Evolutionary conservation across 1,139 yeast species (phyloP).

Genomic region (Saccharomycopsis hybrid): DNA sequence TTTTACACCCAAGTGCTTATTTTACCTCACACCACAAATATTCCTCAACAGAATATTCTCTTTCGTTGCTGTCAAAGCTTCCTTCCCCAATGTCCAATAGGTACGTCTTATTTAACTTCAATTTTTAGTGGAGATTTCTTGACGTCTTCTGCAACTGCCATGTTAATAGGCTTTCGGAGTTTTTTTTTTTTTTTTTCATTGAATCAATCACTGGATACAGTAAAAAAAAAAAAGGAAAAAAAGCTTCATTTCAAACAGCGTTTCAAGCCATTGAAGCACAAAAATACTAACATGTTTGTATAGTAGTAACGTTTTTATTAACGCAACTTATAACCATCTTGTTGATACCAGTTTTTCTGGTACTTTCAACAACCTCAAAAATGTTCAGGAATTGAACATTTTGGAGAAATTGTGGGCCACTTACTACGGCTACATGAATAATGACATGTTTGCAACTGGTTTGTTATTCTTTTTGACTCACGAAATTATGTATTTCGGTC

Average conservation of each 20-base stretch:
- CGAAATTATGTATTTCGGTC: slow-evolving; percentile 76
- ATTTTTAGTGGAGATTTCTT: neutral
- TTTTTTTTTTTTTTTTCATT: neutral
- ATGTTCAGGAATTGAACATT: slow-evolving; percentile 36
- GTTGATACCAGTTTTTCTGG: slow-evolving; percentile 27
- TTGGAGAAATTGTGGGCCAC: slow-evolving; percentile 71
- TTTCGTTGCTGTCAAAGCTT: neutral
- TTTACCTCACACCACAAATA: neutral
- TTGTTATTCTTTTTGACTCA: slow-evolving; percentile 65
- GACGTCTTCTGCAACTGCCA: neutral
- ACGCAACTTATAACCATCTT: slow-evolving; percentile 14
- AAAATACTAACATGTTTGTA: neutral
- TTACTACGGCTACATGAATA: slow-evolving; percentile 67
- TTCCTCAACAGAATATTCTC: slow-evolving; percentile 13
- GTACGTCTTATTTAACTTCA: neutral
- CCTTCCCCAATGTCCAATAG: too few species aligned
- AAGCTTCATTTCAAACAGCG: neutral
- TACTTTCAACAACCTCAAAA: slow-evolving; percentile 32
- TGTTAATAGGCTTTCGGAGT: slow-evolving; percentile 2
- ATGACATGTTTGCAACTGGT: slow-evolving; percentile 81
- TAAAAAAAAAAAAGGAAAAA: neutral
- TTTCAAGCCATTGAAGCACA: too few species aligned
- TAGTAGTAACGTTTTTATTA: slow-evolving; percentile 13
- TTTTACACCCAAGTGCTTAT: too few species aligned
- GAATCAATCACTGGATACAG: neutral